These are phyloP conservation scores for Immersiella caudata DNA, from an alignment of 495 filamentous ascomycete species.

Conservation along the genomic window DNA sequence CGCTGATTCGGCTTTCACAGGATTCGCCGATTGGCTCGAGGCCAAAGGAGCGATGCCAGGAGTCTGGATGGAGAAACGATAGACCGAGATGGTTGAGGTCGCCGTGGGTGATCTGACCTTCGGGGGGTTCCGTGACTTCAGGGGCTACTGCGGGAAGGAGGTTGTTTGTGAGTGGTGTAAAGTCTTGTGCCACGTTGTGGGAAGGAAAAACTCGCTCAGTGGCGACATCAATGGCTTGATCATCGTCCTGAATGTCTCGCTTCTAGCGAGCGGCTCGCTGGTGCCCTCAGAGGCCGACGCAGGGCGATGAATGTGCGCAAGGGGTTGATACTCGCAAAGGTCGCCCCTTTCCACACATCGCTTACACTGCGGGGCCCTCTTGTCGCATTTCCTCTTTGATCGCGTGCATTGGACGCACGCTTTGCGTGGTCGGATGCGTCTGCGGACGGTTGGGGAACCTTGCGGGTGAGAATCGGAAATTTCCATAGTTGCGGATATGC, in stretches of 20 bases:
- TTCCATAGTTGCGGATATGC: background rate
- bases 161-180: background rate
- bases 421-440: constrained; percentile 38
- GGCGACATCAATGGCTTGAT: too few relatives aligned
- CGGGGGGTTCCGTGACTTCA: too few relatives aligned
- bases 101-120: too few relatives aligned
- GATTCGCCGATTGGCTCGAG: background rate
- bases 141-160: background rate
- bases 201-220: too few relatives aligned
- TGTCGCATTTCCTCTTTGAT: constrained; percentile 51
- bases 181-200: background rate
- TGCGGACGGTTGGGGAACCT: background rate
- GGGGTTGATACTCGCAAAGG: constrained; percentile 41
- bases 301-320: background rate
- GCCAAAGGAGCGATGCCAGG: background rate
- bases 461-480: too few relatives aligned
- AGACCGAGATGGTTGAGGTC: too few relatives aligned
- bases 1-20: constrained; percentile 11
- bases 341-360: constrained; percentile 43
- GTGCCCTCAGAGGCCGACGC: background rate
- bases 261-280: too few relatives aligned
- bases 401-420: constrained; percentile 49
- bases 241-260: too few relatives aligned
- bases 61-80: background rate
- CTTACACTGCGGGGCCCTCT: constrained; percentile 42